These are phyloP conservation scores for Calonectria pauciramosa DNA, from an alignment of 2,329 filamentous ascomycete genomes.

Conservation along the genomic window DNA sequence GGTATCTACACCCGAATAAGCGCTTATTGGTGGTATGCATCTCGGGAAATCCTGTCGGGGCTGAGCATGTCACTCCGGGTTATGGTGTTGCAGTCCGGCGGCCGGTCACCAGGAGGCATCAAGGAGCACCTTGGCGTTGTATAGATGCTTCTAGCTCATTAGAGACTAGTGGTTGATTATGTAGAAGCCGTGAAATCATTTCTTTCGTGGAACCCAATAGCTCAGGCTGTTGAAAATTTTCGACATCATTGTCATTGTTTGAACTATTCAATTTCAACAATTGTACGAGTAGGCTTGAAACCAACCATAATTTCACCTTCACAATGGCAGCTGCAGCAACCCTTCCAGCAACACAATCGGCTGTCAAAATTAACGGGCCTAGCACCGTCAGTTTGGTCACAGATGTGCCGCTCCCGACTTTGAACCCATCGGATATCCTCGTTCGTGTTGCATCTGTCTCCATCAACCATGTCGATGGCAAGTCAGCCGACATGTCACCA, in stretches of 20 bases:
- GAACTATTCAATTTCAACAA: neutral
- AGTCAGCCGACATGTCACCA: slow-evolving; percentile 37
- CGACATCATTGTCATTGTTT: neutral
- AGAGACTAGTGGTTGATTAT: neutral
- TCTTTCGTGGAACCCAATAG: neutral
- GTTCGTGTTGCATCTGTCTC: slow-evolving; percentile 29
- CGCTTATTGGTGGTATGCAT: neutral
- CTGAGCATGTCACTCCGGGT: neutral
- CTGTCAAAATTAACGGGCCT: slow-evolving; percentile 22
- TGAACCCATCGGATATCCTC: slow-evolving; percentile 23
- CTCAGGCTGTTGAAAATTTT: neutral
- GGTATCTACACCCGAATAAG: neutral
- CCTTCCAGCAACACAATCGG: slow-evolving; percentile 19
- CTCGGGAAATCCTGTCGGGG: slow-evolving; percentile 24
- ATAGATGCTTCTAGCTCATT: neutral
- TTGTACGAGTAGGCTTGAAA: neutral
- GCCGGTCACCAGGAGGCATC: neutral
- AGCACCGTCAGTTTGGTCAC: slow-evolving; percentile 13
- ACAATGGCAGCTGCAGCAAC: slow-evolving; percentile 14
- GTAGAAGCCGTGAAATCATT: neutral
- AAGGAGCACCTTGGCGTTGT: neutral
- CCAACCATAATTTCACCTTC: neutral
- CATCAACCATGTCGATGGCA: slow-evolving; percentile 38
- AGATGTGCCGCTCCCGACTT: slow-evolving; percentile 5
- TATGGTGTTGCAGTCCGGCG: neutral